A percentile compares a stretch with the other conserved stretches of the same genome.
Conservation (phyloP, 306 rosid genomes). For the Echinosophora koreensis region DNA sequence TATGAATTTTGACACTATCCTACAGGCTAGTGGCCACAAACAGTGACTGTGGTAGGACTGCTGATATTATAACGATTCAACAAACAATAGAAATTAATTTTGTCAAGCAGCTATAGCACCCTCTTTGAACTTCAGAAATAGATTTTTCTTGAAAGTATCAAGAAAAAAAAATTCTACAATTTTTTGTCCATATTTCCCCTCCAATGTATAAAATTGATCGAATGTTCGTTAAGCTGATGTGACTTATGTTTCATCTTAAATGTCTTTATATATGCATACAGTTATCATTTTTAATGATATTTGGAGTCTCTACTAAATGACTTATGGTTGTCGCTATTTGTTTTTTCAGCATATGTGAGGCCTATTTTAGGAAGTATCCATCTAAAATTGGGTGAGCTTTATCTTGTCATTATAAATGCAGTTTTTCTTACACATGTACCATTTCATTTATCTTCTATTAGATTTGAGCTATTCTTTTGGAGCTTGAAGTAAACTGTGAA, state of each 20-base stretch:
- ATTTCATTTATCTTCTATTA: slow-evolving; percentile 19
- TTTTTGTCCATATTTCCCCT: neutral
- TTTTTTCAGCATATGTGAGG: slow-evolving; percentile 86
- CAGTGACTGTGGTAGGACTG: no score
- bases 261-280: neutral
- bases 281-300: slow-evolving; percentile 6
- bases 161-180: neutral
- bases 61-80: neutral
- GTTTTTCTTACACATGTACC: neutral
- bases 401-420: neutral
- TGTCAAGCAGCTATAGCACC: slow-evolving; percentile 4
- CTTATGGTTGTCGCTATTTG: slow-evolving; percentile 32
- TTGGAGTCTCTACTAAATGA: slow-evolving; percentile 30
- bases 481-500: slow-evolving; percentile 19
- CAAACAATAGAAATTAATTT: neutral
- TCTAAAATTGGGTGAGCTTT: slow-evolving; percentile 78
- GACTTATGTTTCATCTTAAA: neutral
- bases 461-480: slow-evolving; percentile 36
- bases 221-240: neutral
- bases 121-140: neutral
- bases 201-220: neutral
- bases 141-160: neutral
- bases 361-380: slow-evolving; percentile 91
- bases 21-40: neutral
- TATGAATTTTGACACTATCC: slow-evolving; percentile 18